Conservation (phyloP, 179 eudicot species). For the Carnegiea gigantea region DNA sequence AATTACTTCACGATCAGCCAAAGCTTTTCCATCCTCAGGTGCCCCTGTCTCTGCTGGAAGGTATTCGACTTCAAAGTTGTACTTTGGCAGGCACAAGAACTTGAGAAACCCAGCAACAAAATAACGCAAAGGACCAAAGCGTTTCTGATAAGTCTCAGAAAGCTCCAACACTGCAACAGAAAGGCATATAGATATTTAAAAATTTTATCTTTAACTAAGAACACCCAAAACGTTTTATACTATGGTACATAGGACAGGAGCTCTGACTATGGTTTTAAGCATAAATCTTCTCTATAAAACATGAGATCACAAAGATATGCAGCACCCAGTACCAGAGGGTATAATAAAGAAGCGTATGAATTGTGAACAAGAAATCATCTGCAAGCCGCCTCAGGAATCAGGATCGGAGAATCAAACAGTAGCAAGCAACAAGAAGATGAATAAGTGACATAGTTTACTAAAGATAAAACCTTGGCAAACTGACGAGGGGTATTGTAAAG, state of each 20-base stretch:
- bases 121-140: constrained; percentile 95
- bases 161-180: constrained; percentile 82
- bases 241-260: neutral
- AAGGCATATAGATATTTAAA: neutral
- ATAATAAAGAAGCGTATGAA: neutral
- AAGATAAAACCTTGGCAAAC: neutral
- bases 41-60: constrained; percentile 58
- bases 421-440: neutral
- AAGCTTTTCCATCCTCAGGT: constrained; percentile 46
- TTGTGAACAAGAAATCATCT: neutral
- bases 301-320: neutral
- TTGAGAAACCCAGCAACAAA: constrained; percentile 94
- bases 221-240: neutral
- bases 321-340: neutral
- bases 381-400: neutral
- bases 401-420: neutral
- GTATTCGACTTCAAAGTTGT: constrained; percentile 82
- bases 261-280: neutral
- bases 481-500: neutral
- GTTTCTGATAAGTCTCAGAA: constrained; percentile 92
- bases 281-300: neutral
- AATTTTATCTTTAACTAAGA: neutral
- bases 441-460: neutral
- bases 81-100: constrained; percentile 90
- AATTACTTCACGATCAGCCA: constrained; percentile 59